Evolutionary conservation across 2,329 filamentous ascomycete species (phyloP).

Genomic region (Capronia coronata): DNA sequence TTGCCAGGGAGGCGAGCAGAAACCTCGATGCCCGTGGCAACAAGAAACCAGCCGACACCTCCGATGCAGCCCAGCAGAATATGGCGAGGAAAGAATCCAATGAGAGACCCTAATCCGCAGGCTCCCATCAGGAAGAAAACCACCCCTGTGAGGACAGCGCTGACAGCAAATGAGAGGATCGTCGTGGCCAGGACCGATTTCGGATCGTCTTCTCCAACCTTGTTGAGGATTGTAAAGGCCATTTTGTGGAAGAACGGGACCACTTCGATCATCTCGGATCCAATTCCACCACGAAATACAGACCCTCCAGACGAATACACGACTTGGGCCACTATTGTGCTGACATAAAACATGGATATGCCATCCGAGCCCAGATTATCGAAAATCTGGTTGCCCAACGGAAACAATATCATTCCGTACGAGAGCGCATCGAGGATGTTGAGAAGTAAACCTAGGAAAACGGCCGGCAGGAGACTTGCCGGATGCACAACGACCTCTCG

Average conservation of each 20-base stretch:
- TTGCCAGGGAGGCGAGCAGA: slow-evolving; percentile 81
- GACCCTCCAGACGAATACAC: slow-evolving; percentile 80
- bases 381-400: slow-evolving; percentile 80
- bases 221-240: slow-evolving; percentile 76
- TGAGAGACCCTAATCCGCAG: slow-evolving; percentile 81
- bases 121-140: slow-evolving; percentile 89
- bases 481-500: slow-evolving; percentile 60
- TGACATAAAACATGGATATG: slow-evolving; percentile 98
- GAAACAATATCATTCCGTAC: slow-evolving; percentile 95
- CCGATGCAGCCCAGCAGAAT: slow-evolving; percentile 97
- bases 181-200: slow-evolving; percentile 89
- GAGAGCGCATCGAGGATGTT: slow-evolving; percentile 93
- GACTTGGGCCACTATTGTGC: slow-evolving; percentile 88
- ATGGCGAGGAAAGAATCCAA: slow-evolving; percentile 93
- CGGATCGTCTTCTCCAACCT: slow-evolving; percentile 71
- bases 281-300: slow-evolving; percentile 82
- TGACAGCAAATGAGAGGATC: slow-evolving; percentile 82
- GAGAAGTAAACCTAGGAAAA: slow-evolving; percentile 78
- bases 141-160: slow-evolving; percentile 80
- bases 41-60: slow-evolving; percentile 89
- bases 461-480: slow-evolving; percentile 68
- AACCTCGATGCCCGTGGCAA: slow-evolving; percentile 88
- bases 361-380: slow-evolving; percentile 80
- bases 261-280: slow-evolving; percentile 97
- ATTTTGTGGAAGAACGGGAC: slow-evolving; percentile 99